Percentiles rank a stretch among this genome's conserved stretches.
Evolutionary conservation across 1,284 basidiomycete species (phyloP).

Genomic region (Puccinia novopanici): DNA sequence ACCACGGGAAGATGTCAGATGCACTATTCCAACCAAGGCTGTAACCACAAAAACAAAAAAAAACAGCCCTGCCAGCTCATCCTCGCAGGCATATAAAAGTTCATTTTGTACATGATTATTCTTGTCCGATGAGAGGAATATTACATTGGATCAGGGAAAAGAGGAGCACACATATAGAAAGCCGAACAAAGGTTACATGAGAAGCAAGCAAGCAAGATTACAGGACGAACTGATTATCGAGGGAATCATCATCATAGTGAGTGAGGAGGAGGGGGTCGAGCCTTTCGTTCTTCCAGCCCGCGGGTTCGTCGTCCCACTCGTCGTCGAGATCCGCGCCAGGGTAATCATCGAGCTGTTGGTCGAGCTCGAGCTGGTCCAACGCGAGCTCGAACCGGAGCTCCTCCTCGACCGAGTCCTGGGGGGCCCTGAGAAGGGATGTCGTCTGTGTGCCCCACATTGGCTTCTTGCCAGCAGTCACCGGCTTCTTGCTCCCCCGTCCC

Average conservation of each 20-base stretch:
- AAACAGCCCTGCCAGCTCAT: too few relatives aligned
- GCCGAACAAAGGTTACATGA: not conserved
- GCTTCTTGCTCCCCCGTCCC: slow-evolving; percentile 1
- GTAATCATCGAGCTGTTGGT: slow-evolving; percentile 11
- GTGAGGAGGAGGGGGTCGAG: not conserved
- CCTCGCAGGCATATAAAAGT: too few relatives aligned
- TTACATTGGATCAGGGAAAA: too few relatives aligned
- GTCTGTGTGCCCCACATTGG: not conserved
- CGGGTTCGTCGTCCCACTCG: slow-evolving; percentile 51
- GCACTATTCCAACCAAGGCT: too few relatives aligned
- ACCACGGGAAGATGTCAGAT: too few relatives aligned
- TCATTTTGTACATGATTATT: too few relatives aligned
- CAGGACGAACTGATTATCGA: slow-evolving; percentile 19
- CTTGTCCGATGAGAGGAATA: too few relatives aligned
- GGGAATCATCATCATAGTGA: slow-evolving; percentile 20
- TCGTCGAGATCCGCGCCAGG: slow-evolving; percentile 32
- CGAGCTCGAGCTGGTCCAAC: slow-evolving; percentile 1
- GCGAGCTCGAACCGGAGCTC: slow-evolving; percentile 12
- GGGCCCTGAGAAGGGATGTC: not conserved
- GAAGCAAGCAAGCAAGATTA: too few relatives aligned
- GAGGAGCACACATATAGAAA: not conserved
- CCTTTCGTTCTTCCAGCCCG: slow-evolving; percentile 44
- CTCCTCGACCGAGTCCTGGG: not conserved
- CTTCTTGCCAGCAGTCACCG: not conserved
- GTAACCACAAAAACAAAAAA: too few relatives aligned